Conservation (phyloP, 2,329 filamentous ascomycete genomes). For the Arachnopeziza araneosa region DNA sequence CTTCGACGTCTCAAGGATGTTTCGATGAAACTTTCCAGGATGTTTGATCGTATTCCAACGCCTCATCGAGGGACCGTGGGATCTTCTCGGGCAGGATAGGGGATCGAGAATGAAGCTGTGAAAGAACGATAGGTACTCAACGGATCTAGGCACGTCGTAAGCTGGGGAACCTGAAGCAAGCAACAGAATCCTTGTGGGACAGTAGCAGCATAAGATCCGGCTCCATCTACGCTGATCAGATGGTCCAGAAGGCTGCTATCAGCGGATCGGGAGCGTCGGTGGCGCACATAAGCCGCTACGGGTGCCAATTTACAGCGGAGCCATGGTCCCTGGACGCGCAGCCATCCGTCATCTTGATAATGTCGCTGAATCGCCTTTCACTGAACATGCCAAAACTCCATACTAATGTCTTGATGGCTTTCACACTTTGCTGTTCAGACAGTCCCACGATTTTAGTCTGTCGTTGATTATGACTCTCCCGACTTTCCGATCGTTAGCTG, state of each 20-base stretch:
- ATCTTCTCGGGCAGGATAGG: constrained; percentile 10
- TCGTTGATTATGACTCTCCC: constrained; percentile 23
- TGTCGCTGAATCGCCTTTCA: background rate
- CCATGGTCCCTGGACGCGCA: background rate
- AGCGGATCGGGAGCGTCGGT: background rate
- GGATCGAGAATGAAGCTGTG: background rate
- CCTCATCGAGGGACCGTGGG: background rate
- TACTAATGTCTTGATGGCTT: background rate
- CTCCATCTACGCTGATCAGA: background rate
- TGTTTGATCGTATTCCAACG: background rate
- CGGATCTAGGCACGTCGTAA: no score
- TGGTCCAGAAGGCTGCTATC: background rate
- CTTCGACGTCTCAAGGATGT: constrained; percentile 1
- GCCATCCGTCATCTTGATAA: background rate
- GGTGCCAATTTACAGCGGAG: background rate
- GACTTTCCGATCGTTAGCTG: constrained; percentile 26
- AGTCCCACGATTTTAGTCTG: background rate
- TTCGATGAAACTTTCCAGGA: background rate
- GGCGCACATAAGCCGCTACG: background rate
- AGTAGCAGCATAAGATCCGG: background rate
- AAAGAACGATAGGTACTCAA: no score
- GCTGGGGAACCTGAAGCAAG: background rate
- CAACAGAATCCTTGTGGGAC: background rate
- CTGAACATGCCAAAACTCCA: background rate
- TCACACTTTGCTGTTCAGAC: background rate